phyloP scores from a whole-genome alignment of 2,329 filamentous ascomycete genomes.

The Xylaria polymorpha region DNA sequence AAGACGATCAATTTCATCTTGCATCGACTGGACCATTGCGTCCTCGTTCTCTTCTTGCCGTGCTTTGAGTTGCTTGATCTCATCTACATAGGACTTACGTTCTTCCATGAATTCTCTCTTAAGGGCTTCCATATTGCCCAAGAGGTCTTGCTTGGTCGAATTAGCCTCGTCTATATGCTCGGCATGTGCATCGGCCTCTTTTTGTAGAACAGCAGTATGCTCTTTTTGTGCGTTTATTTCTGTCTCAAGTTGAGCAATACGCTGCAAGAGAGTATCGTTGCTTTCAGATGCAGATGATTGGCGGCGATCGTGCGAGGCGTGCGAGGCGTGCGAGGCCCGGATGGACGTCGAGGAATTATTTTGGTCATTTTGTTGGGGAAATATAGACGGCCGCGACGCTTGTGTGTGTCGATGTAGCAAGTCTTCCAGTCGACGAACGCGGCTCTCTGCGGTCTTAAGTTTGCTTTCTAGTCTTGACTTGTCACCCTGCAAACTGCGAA shows the following conservation, averaged over 20 bases:
- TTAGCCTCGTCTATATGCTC: conserved; percentile 84
- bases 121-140: conserved; percentile 93
- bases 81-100: conserved; percentile 82
- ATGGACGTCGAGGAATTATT: conserved; percentile 63
- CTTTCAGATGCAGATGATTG: conserved; percentile 58
- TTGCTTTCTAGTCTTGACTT: conserved; percentile 80
- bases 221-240: conserved; percentile 82
- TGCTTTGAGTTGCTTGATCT: conserved; percentile 79
- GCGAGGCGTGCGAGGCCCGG: conserved; percentile 54
- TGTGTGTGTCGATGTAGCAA: conserved; percentile 85
- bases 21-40: conserved; percentile 80
- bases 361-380: conserved; percentile 63
- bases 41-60: conserved; percentile 91
- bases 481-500: conserved; percentile 82
- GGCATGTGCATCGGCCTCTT: conserved; percentile 70
- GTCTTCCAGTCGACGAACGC: conserved; percentile 91
- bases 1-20: conserved; percentile 76
- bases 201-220: conserved; percentile 72
- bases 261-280: conserved; percentile 59
- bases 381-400: conserved; percentile 66
- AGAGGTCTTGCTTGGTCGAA: conserved; percentile 91
- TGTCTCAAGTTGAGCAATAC: conserved; percentile 75
- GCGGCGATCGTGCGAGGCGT: conserved; percentile 59
- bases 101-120: conserved; percentile 90
- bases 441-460: conserved; percentile 85